Evolutionary conservation across 2,329 filamentous ascomycete species (phyloP), one percentile per base, ranked within the genome.

Genomic region (Zymoseptoria passerinii): DNA sequence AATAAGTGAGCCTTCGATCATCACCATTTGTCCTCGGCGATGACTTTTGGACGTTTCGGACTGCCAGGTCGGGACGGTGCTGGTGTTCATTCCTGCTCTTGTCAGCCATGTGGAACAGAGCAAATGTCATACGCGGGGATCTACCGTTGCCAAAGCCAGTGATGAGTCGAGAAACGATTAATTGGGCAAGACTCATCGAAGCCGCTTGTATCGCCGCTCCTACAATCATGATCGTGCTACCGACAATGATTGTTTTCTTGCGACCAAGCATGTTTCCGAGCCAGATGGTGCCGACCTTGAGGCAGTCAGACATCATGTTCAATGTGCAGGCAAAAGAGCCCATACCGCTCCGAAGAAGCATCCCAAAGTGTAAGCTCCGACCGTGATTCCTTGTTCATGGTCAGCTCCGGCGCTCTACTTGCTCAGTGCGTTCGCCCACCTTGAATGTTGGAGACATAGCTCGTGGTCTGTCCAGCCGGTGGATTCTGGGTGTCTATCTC

Each of bases 21-120:
- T 96, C 23, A 92, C 92, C 63, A 97, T 81, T 74, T 92, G 92
- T 61, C 92, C 92, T 68, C 92, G 83, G 73, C 95, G 96, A 70
- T 97, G 92, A 3, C 92, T 90, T 50, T 92, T 92, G 44, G 92
- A 96, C 67, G 77, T 78, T 60, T 78, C 76, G 9, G 76, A 77
- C 65, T 78, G 76, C 63, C 77, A 77, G 40, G 77, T 74, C 5
- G 76, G 76, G 1, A 78, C 76, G 29, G 77, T 77, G 52, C 56
- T 60, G 3, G 63, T 65, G 49, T 64, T 64, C 63, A 65, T 65
- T 23, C 78, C 68, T 72, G 49, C 59, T 74, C 78, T 7, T 77
- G 68, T 44, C 73, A 74, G 10, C 70, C 70, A 63, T 40, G 49
- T 9, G n/a, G 19, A 16, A 8, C 79, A 65, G 4, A 76, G 69